Evolutionary conservation across 495 filamentous ascomycete species (phyloP).

Genomic region (Haplographium delicatum): DNA sequence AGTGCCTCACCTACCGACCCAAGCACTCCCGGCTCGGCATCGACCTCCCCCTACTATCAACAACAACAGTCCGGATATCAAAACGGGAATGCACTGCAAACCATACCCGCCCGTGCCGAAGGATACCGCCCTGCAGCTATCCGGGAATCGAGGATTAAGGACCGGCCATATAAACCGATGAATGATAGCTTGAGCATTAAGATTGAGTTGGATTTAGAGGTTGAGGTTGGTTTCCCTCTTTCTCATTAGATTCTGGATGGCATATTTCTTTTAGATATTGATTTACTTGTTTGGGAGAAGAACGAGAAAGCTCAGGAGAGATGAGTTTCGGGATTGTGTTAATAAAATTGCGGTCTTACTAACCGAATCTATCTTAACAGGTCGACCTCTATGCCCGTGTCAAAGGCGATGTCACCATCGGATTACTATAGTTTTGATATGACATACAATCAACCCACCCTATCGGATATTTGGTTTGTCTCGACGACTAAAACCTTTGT

Average conservation of each 20-base stretch:
- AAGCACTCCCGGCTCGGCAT: too few relatives aligned
- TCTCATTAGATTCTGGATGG: too few relatives aligned
- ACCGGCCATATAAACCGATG: not conserved
- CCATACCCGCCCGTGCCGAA: not conserved
- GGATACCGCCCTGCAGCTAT: not conserved
- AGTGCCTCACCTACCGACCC: too few relatives aligned
- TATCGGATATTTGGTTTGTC: too few relatives aligned
- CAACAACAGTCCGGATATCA: too few relatives aligned
- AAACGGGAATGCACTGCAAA: too few relatives aligned
- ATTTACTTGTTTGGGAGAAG: not conserved
- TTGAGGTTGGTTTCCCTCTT: not conserved
- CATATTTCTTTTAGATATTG: not conserved
- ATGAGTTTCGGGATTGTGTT: not conserved
- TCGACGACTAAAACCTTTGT: too few relatives aligned
- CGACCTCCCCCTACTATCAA: too few relatives aligned
- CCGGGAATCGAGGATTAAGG: not conserved
- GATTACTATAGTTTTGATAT: too few relatives aligned
- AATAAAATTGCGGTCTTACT: too few relatives aligned
- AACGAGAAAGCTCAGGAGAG: not conserved
- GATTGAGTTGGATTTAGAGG: not conserved
- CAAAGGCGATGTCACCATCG: constrained; percentile 12
- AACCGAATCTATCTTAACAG: not conserved
- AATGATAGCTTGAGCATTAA: constrained; percentile 2
- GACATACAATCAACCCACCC: too few relatives aligned
- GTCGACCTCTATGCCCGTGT: constrained; percentile 10